A percentile compares a stretch with the other conserved stretches of the same genome.
These are phyloP conservation scores for Cadophora sp. DNA, from an alignment of 2,329 filamentous ascomycete genomes.

Conservation along the genomic window DNA sequence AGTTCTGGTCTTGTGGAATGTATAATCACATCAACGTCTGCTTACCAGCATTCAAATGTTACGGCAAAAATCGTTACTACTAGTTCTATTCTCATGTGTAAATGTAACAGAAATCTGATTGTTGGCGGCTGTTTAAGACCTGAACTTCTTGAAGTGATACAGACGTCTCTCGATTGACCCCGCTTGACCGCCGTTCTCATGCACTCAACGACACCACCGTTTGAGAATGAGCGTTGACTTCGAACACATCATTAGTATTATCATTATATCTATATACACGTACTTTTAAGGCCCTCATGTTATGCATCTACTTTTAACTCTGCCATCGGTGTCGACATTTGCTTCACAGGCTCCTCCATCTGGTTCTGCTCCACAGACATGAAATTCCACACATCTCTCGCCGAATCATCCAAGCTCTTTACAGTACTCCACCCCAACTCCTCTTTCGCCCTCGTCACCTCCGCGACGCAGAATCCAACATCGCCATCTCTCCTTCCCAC, in stretches of 20 bases:
- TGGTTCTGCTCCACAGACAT: background rate
- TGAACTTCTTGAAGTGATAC: background rate
- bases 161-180: too few relatives aligned
- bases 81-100: too few relatives aligned
- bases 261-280: slow-evolving; percentile 1
- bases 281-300: background rate
- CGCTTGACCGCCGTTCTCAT: too few relatives aligned
- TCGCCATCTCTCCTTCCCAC: slow-evolving; percentile 49
- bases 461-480: slow-evolving; percentile 51
- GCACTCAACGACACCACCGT: background rate
- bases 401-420: slow-evolving; percentile 20
- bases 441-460: slow-evolving; percentile 45
- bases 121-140: too few relatives aligned
- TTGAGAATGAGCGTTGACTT: background rate
- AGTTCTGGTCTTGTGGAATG: background rate
- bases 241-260: slow-evolving; percentile 1
- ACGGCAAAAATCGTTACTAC: too few relatives aligned
- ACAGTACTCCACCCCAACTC: slow-evolving; percentile 50
- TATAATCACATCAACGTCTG: background rate
- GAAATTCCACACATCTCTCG: slow-evolving; percentile 12
- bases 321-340: background rate
- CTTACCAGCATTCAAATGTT: too few relatives aligned
- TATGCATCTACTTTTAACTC: background rate
- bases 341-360: too few relatives aligned
- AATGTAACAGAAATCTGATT: too few relatives aligned